Evolutionary conservation across 331 rosid genomes (phyloP), one percentile per base, ranked within the genome.

Genomic region (Quercus lobata): DNA sequence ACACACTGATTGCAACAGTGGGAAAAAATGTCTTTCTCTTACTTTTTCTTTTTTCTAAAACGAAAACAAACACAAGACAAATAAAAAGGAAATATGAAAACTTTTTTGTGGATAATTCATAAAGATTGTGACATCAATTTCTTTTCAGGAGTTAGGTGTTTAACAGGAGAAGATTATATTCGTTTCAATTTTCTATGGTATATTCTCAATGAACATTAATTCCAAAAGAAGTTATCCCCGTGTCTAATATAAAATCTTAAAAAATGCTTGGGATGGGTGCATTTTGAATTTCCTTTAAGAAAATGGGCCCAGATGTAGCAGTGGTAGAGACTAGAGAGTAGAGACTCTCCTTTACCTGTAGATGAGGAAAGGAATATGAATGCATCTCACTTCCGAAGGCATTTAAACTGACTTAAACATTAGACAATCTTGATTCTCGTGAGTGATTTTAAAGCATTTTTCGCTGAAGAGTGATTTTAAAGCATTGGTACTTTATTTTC

Each of bases 301-400:
- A 49, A 63, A 53, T 29, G 82, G 84, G 61, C 52, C 70, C 84
- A 44, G 32, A 49, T 14, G 5, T 46, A 72, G 19, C 62, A 81
- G 72, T 71, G 75, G 9, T 49, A 14, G 54, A 49, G 54, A 27
- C 71, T 17, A 63, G 53, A 49, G 18, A 27, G 75, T 17, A 63
- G 53, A 25, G 34, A 27, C 12, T 16, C 25, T 60, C 12, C 89
- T 89, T 83, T 87, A 69, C 86, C 83, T 52, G 85, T 77, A 62
- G 65, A 80, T 41, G 81, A 87, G 87, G 86, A 80, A 87, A 89
- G 80, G 87, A 89, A 85, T 87, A 79, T 81, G 93, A 86, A 79
- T 57, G 68, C 83, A 55, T 35, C 34, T 74, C 6, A 68, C 24
- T 73, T 77, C 35, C 70, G 10, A 69, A 73, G 54, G 18, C 75